phyloP scores from a whole-genome alignment of 208 protist genomes.

The Trypanosoma melophagium region DNA sequence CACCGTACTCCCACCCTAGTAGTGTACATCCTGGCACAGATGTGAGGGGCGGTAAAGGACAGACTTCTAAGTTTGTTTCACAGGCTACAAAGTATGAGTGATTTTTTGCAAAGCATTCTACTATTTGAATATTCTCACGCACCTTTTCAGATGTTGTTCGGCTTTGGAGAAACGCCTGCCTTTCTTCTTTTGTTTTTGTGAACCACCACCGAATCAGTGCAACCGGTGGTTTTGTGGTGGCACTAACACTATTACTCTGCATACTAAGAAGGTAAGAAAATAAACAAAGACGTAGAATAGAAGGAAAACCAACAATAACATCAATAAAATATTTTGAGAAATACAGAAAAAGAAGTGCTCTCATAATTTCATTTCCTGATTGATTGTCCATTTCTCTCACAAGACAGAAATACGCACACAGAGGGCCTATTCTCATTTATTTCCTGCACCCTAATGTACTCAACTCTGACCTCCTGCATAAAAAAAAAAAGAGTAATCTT shows the following conservation, averaged over 20 bases:
- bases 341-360: neutral
- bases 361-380: no score
- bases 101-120: constrained; percentile 53
- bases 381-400: no score
- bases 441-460: no score
- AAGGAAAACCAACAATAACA: constrained; percentile 10
- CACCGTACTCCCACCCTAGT: neutral
- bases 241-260: neutral
- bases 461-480: no score
- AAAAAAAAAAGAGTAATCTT: no score
- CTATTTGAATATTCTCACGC: constrained; percentile 45
- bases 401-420: no score
- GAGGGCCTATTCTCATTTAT: no score
- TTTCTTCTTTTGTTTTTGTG: constrained; percentile 53
- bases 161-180: constrained; percentile 49
- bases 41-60: constrained; percentile 31
- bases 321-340: neutral
- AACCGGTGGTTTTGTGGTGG: constrained; percentile 10
- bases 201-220: constrained; percentile 66
- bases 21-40: neutral
- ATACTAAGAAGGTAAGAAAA: constrained; percentile 10
- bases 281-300: constrained; percentile 11
- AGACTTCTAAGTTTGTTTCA: constrained; percentile 39
- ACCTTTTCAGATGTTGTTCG: constrained; percentile 41
- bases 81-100: constrained; percentile 66